Conservation (phyloP, 106 monocot species). For the Amphibolis antarctica region DNA sequence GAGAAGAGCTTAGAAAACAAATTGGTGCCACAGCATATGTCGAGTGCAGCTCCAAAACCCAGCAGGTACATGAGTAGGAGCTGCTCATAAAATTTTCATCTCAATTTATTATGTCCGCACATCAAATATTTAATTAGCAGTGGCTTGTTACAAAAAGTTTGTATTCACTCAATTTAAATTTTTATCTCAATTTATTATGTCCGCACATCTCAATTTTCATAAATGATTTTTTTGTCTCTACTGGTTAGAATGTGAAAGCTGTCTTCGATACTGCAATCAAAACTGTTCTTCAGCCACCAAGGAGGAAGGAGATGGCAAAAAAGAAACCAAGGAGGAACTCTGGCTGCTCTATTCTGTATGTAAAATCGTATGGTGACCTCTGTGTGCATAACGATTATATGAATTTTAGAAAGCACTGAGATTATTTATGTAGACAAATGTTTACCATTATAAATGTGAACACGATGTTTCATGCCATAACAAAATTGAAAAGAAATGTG, state of each 20-base stretch:
- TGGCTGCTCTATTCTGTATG: slow-evolving; percentile 53
- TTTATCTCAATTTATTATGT: neutral
- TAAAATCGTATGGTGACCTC: neutral
- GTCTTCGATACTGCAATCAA: slow-evolving; percentile 93
- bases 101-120: neutral
- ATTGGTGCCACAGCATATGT: slow-evolving; percentile 81
- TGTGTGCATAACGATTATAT: neutral
- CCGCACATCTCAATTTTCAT: neutral
- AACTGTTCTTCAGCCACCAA: slow-evolving; percentile 81
- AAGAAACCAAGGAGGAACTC: slow-evolving; percentile 45
- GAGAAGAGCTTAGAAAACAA: slow-evolving; percentile 85
- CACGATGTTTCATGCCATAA: neutral
- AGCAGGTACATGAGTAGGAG: slow-evolving; percentile 41
- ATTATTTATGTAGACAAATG: neutral
- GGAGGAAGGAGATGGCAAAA: slow-evolving; percentile 56
- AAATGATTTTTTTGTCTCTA: neutral
- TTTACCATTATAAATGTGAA: neutral
- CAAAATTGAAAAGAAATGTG: neutral
- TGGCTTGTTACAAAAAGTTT: neutral
- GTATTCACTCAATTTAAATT: neutral
- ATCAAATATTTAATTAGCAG: too few species aligned
- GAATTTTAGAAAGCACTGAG: neutral
- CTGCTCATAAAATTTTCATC: neutral
- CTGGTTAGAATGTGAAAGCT: slow-evolving; percentile 64
- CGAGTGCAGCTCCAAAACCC: slow-evolving; percentile 93